Base-by-base conservation (phyloP, 2,329 filamentous ascomycete genomes). In the Monilinia polystroma region DNA sequence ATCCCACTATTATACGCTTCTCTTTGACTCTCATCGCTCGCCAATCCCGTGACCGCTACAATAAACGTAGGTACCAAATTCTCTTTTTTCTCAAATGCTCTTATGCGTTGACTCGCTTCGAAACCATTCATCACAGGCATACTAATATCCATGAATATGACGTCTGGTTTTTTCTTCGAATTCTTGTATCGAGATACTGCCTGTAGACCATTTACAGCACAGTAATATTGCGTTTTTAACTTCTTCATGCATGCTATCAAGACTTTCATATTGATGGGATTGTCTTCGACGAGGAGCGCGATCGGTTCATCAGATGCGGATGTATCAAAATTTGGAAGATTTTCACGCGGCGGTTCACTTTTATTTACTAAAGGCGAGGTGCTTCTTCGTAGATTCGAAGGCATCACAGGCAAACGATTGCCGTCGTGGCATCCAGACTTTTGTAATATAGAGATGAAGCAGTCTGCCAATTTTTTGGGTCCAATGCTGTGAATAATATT, bases 81-180 rank as follows among this genome's bases (percentile, higher is more conserved):
- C 4, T 62, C 59, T 49, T 54, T 14, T 2, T 49, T 66, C 29
- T 70, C 68, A 4, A 57, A 56, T 29, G 11, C 55, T 32, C 68
- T 57, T 18, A 70, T 70, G 14, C 53, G 29, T 51, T n/a, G 64
- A 38, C 38, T 56, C 26, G 68, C 58, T 41, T 67, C 64, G 52
- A 82, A 71, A 0, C 81, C 81, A 66, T 84, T 79, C 76, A 85
- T 81, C 7, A 84, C 76, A 0, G 83, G 83, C 83, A 85, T 85
- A 66, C 80, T 80, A 6, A 84, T 78, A 67, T 85, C 83, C 80
- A 83, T 83, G 18, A 83, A 76, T 4, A 83, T 76, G 41, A 81
- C 76, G 29, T 77, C 76, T 47, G 62, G 66, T 35, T 56, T 66
- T 2, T 45, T 53, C 18, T 38, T 53, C 16, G 51, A 54, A 11